Evolutionary conservation across 2,329 filamentous ascomycete species (phyloP).

Genomic region (Colletotrichum sp.): DNA sequence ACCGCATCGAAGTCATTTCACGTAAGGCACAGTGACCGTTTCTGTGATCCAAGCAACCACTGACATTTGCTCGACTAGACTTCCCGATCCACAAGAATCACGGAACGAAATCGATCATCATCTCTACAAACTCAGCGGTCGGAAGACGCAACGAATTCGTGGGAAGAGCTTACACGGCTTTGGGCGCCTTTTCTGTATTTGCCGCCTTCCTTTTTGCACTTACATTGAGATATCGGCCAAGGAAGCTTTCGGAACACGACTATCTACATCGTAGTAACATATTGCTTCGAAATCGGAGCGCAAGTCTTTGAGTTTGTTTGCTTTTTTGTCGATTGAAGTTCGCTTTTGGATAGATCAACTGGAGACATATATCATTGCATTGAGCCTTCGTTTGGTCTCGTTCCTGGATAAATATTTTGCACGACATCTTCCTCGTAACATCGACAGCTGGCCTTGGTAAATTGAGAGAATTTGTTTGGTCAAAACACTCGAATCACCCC

Average conservation of each 20-base stretch:
- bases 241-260: neutral
- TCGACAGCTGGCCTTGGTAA: no score
- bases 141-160: neutral
- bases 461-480: neutral
- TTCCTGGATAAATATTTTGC: neutral
- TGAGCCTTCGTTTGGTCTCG: neutral
- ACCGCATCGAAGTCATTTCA: neutral
- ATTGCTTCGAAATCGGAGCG: neutral
- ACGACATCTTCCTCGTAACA: accelerated
- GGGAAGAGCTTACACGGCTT: neutral
- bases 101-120: neutral
- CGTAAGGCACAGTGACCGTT: neutral
- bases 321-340: neutral
- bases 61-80: neutral
- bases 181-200: neutral
- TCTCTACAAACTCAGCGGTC: neutral
- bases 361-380: neutral
- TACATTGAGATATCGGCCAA: neutral
- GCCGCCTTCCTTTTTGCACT: neutral
- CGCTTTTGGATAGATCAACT: neutral
- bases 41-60: accelerated
- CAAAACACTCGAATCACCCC: neutral
- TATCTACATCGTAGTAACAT: neutral
- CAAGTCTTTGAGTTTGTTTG: neutral
- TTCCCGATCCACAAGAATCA: neutral